Evolutionary conservation across 2,329 filamentous ascomycete species (phyloP).

Genomic region (Fusarium virguliforme): DNA sequence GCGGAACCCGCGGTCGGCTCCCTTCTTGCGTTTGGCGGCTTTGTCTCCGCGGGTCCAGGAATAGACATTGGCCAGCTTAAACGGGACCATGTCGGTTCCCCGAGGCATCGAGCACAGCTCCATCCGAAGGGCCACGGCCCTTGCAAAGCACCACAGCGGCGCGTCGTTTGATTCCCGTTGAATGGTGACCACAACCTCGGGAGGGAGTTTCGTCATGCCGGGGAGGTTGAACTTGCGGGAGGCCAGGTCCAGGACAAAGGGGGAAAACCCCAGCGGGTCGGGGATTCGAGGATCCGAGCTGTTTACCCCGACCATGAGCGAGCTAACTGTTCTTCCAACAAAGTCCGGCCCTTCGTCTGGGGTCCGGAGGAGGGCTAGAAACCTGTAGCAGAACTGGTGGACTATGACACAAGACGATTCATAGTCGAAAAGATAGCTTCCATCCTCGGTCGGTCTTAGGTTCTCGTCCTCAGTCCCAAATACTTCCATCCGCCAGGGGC

Average conservation of each 20-base stretch:
- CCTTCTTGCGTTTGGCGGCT: background rate
- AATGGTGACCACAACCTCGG: background rate
- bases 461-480: too few species aligned
- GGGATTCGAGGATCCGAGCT: background rate
- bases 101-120: background rate
- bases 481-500: background rate
- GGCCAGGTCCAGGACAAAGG: background rate
- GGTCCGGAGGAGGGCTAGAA: background rate
- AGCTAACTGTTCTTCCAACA: background rate
- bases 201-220: background rate
- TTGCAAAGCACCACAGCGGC: background rate
- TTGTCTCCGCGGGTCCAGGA: background rate
- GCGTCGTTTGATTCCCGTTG: background rate
- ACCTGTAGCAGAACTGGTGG: background rate
- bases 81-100: background rate
- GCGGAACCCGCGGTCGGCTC: too few species aligned
- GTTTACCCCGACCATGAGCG: background rate
- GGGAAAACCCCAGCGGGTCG: background rate
- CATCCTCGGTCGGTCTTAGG: accelerated
- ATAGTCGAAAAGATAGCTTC: background rate
- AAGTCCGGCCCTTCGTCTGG: background rate
- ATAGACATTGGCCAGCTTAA: background rate
- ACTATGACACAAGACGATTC: background rate
- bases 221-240: background rate
- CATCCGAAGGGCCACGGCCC: background rate